Evolutionary conservation across 2,329 filamentous ascomycete genomes (phyloP), one percentile per base, ranked within the genome.

Genomic region (Botrytis cinerea): DNA sequence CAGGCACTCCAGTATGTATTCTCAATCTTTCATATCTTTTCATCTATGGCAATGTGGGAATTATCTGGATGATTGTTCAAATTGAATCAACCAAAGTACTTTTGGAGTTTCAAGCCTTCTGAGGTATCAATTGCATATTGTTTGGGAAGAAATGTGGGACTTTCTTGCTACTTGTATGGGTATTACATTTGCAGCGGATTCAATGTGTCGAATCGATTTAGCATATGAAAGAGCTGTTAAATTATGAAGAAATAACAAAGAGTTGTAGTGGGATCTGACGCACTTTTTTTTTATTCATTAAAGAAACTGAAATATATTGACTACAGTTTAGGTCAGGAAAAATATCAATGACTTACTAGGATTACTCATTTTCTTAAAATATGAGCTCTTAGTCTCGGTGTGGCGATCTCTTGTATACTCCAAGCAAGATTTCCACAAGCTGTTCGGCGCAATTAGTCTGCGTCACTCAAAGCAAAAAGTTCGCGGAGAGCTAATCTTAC

Each of bases 391-490:
- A 79, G 91, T 89, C 72, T 88, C 87, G 9, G 81, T 92, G 1
- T 98, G 94, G 93, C 86, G 89, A 60, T 85, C 88, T 10, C 83
- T 98, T 8, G 87, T 90, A 22, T 83, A 82, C 1, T 83, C 84
- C 77, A 90, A 90, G 75, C 80, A 86, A 25, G 82, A 90, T 0
- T 95, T 98, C 77, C 85, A 85, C 61, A 82, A 86, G 0, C 85
- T 98, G 0, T 95, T 98, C 80, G 85, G 87, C 28, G 85, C 83
- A 1, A 89, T 98, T 60, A 88, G 94, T 4, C 83, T 98, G 70
- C 90, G 96, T 1, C 95, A 99, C 80, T 97, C 91, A 3, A 99
- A 98, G 81, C 89, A 91, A 38, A 86, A 89, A 38, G 90, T 98
- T 14, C 88, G 94, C 54, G 86, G 92, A 73, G 95, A 99, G 78